Base-by-base conservation (phyloP, 2,329 filamentous ascomycete species). In the Xylaria sp. region DNA sequence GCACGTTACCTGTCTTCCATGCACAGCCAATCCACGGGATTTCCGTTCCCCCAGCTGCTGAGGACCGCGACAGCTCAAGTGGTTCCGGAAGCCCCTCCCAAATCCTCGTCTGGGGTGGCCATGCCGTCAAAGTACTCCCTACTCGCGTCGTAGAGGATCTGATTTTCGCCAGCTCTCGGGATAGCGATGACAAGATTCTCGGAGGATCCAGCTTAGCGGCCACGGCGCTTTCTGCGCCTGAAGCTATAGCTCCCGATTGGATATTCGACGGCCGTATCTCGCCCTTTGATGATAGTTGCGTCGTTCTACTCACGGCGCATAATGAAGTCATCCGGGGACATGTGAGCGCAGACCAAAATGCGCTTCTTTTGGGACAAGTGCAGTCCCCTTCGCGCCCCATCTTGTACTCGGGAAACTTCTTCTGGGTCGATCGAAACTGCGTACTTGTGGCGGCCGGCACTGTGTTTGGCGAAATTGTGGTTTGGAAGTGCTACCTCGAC, bases 381-480 rank as follows among this genome's bases (percentile, higher is more conserved):
- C 82, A 85, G 13, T 88, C 89, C 6, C 90, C 90, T 18, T 91
- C 94, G 8, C 87, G 92, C 50, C 95, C 94, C 1, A 94, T 97
- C 63, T 85, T 99, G 8, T 99, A 97, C 79, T 93, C 93, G 18
- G 95, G 94, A 5, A 88, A 92, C 75, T 79, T 97, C 20, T 81
- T 85, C 45, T 93, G 91, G 85, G 80, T 89, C 8, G 84, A 85
- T 7, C 62, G 79, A 6, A 82, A 83, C 52, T 83, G 84, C 60
- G 83, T 97, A 53, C 84, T 97, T 23, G 87, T 97, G 59, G 93
- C 93, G 7, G 92, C 92, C 3, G 96, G 96, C 0, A 98, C 96
- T 0, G 94, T 95, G 0, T 98, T 98, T 80, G 96, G 96, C 3
- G 94, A 98, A 78, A 92, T 99, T 39, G 84, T 97, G 43, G 87